phyloP scores from a whole-genome alignment of 2,329 filamentous ascomycete genomes.

The Beauveria sp. region DNA sequence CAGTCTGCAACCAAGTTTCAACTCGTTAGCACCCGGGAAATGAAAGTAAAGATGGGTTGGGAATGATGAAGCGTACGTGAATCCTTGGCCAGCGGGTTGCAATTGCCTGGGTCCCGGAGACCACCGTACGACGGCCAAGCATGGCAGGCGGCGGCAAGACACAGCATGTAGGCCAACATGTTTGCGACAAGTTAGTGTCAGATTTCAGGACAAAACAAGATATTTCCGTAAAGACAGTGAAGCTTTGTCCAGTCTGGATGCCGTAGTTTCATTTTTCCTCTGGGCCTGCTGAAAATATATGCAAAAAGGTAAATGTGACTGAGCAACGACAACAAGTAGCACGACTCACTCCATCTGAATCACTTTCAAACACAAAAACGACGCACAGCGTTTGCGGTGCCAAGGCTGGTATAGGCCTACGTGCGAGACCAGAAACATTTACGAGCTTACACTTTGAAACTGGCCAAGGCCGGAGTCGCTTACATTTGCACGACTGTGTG shows the following conservation, averaged over 20 bases:
- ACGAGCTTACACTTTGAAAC: slow-evolving; percentile 1
- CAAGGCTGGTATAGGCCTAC: not conserved
- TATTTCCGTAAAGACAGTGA: not conserved
- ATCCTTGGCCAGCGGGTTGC: slow-evolving; percentile 19
- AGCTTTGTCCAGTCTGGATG: not conserved
- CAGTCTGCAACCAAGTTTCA: slow-evolving; percentile 33
- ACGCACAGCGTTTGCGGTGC: not conserved
- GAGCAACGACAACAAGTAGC: not conserved
- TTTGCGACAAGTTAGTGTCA: not conserved
- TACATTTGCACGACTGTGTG: not conserved
- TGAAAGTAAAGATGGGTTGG: no score
- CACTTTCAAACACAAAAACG: slow-evolving; percentile 1
- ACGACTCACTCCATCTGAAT: not conserved
- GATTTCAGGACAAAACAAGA: not conserved
- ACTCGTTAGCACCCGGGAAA: not conserved
- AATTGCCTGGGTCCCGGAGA: not conserved
- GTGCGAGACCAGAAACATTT: not conserved
- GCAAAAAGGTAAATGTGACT: not conserved
- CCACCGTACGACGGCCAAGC: slow-evolving; percentile 9
- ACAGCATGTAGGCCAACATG: not conserved
- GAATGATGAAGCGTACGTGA: slow-evolving; percentile 14
- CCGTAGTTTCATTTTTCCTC: not conserved
- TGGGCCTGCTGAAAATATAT: not conserved
- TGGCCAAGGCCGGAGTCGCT: not conserved
- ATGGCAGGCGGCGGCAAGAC: not conserved